phyloP scores from a whole-genome alignment of 306 rosid genomes.

The Vigna angularis region DNA sequence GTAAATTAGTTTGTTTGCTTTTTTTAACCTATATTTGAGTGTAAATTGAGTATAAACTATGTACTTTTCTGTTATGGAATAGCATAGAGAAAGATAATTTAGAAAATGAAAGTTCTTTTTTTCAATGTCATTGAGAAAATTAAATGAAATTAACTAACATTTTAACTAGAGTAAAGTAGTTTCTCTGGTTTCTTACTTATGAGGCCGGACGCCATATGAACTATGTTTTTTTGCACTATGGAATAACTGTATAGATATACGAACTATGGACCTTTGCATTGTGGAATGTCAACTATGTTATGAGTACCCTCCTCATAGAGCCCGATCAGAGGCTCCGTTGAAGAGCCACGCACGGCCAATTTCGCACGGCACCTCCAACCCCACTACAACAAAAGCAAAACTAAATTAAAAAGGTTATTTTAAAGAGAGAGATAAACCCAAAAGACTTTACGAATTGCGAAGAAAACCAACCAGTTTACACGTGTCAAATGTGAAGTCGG shows the following conservation, averaged over 20 bases:
- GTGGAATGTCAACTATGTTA: conserved; percentile 82
- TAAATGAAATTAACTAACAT: too few species aligned
- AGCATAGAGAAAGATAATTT: too few species aligned
- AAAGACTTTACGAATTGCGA: neutral
- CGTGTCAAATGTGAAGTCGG: conserved; percentile 80
- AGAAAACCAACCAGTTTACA: conserved; percentile 64
- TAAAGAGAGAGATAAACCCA: neutral
- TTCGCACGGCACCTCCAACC: conserved; percentile 98
- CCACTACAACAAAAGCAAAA: conserved; percentile 53
- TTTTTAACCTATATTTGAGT: too few species aligned
- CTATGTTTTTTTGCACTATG: neutral
- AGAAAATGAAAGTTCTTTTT: too few species aligned
- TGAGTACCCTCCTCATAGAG: conserved; percentile 95
- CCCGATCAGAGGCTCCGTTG: conserved; percentile 72
- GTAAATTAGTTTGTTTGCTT: too few species aligned
- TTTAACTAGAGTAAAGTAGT: too few species aligned
- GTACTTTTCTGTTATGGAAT: too few species aligned
- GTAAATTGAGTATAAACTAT: too few species aligned
- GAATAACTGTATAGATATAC: neutral
- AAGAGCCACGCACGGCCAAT: conserved; percentile 86
- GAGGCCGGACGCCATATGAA: too few species aligned
- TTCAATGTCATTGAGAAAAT: too few species aligned
- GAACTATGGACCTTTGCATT: conserved; percentile 70
- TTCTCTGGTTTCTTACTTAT: too few species aligned
- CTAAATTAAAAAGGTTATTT: neutral